phyloP scores from a whole-genome alignment of 352 stramenopile genomes.

The Globisporangium canariense region DNA sequence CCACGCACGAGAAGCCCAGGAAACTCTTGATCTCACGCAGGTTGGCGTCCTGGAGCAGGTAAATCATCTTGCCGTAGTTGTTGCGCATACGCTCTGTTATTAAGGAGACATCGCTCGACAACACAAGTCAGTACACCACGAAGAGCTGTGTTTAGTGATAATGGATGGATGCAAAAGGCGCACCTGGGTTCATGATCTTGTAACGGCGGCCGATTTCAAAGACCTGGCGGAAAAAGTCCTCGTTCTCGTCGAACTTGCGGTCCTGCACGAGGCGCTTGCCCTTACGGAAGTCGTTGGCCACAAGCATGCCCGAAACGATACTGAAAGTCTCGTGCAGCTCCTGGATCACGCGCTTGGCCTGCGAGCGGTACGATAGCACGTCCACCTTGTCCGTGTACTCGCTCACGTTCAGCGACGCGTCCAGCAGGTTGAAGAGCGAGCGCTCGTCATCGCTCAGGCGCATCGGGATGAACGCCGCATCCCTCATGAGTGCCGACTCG shows the following conservation, averaged over 20 bases:
- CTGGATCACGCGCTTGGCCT: slow-evolving; percentile 67
- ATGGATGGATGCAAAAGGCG: background rate
- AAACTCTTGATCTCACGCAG: slow-evolving; percentile 63
- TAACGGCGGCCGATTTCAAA: slow-evolving; percentile 93
- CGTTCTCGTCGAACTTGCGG: slow-evolving; percentile 73
- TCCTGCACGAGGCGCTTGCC: slow-evolving; percentile 53
- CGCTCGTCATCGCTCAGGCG: slow-evolving; percentile 67
- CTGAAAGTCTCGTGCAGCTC: slow-evolving; percentile 67
- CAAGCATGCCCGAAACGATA: slow-evolving; percentile 59
- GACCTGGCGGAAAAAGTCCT: slow-evolving; percentile 73
- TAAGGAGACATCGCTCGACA: too few species aligned
- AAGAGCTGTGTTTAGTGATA: background rate
- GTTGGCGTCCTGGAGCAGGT: slow-evolving; percentile 91
- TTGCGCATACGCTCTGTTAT: slow-evolving; percentile 72
- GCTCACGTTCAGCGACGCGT: slow-evolving; percentile 76
- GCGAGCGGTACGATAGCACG: slow-evolving; percentile 66
- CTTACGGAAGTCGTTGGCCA: slow-evolving; percentile 59
- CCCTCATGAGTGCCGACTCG: slow-evolving; percentile 25
- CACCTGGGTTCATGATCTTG: slow-evolving; percentile 92
- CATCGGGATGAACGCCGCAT: slow-evolving; percentile 62
- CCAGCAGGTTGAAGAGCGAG: slow-evolving; percentile 70
- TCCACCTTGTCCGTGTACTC: slow-evolving; percentile 95
- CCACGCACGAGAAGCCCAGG: slow-evolving; percentile 76
- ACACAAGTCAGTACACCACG: background rate
- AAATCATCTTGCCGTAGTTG: slow-evolving; percentile 95